A percentile compares a stretch with the other conserved stretches of the same genome.
Conservation (phyloP, 139 green algal genomes). For the Eudorina sp. region DNA sequence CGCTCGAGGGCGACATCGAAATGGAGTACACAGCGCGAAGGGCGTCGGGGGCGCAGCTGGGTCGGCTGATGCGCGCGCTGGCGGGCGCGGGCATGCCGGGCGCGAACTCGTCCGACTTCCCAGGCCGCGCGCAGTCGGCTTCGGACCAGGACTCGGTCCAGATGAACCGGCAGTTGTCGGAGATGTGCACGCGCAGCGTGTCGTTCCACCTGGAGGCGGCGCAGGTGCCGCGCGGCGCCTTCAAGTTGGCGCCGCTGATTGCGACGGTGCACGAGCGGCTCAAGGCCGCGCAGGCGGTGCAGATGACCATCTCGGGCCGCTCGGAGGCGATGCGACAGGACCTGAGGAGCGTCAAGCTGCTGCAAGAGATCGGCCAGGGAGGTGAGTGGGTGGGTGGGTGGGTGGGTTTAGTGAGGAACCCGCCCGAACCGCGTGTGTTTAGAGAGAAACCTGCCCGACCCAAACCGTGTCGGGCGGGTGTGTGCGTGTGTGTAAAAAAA, state of each 20-base stretch:
- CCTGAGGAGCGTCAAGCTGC: constrained; percentile 1
- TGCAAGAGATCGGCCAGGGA: constrained; percentile 17
- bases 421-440: too few relatives aligned
- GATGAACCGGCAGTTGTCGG: not conserved
- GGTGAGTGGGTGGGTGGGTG: constrained; percentile 9
- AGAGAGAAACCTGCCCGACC: too few relatives aligned
- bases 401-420: too few relatives aligned
- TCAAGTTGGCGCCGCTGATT: constrained; percentile 31
- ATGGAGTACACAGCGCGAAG: not conserved
- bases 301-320: not conserved
- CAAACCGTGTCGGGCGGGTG: too few relatives aligned
- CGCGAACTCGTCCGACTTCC: too few relatives aligned
- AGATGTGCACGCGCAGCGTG: not conserved
- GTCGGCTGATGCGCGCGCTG: not conserved
- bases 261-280: constrained; percentile 40
- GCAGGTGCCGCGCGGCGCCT: constrained; percentile 20
- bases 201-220: constrained; percentile 40
- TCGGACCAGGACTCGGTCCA: not conserved
- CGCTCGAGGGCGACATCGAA: constrained; percentile 18
- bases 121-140: not conserved
- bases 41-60: not conserved
- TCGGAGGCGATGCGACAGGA: not conserved
- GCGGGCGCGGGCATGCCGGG: too few relatives aligned
- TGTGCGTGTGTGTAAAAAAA: too few relatives aligned
- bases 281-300: constrained; percentile 22